These are phyloP conservation scores for Angophora floribunda DNA, from an alignment of 345 rosid species.

Conservation along the genomic window DNA sequence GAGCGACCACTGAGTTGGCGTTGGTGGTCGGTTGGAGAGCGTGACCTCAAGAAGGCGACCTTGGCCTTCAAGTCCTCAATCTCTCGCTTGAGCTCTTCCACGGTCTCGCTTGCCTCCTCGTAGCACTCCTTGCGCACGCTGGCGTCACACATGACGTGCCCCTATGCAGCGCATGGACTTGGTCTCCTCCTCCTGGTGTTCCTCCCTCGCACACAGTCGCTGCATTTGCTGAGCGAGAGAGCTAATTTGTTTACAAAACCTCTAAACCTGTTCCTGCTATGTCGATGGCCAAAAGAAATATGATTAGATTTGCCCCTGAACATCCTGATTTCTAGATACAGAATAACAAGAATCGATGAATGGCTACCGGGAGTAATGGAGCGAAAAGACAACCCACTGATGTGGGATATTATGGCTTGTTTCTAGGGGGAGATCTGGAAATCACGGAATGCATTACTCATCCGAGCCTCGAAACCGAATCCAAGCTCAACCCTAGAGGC, in stretches of 20 bases:
- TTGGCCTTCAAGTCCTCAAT: constrained; percentile 3
- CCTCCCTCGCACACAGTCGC: not conserved
- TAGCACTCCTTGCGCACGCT: constrained; percentile 67
- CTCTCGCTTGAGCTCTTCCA: constrained; percentile 8
- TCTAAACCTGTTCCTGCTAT: too few species aligned
- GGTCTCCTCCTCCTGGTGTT: not conserved
- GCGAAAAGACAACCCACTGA: too few species aligned
- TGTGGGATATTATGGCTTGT: too few species aligned
- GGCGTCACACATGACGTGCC: constrained; percentile 35
- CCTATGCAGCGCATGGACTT: constrained; percentile 41
- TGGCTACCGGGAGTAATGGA: too few species aligned
- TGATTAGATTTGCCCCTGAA: too few species aligned
- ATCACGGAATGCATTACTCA: too few species aligned
- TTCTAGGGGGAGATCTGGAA: too few species aligned
- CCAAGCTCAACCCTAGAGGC: too few species aligned
- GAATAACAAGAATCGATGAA: too few species aligned
- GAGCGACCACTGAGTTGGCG: not conserved
- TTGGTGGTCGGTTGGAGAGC: constrained; percentile 29
- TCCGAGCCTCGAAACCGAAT: too few species aligned
- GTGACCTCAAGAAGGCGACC: not conserved
- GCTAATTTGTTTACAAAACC: not conserved
- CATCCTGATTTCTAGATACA: too few species aligned
- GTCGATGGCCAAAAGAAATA: too few species aligned
- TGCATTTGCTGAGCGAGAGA: not conserved
- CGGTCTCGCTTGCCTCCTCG: constrained; percentile 38